Conservation (phyloP, 2,329 filamentous ascomycete genomes). For the Alternaria longipes region DNA sequence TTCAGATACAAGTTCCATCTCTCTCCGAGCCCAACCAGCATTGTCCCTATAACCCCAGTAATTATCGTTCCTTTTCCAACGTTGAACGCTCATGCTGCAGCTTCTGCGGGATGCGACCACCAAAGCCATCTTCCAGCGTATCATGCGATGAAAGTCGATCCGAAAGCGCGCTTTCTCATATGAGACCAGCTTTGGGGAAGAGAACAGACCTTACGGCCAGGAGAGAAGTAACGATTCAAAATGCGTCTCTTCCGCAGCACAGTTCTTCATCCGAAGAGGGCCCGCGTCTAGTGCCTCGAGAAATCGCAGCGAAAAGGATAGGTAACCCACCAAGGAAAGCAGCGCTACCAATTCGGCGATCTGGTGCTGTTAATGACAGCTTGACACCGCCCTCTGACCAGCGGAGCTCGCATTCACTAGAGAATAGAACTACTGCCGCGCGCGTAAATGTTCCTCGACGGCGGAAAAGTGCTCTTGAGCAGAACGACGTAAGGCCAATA, state of each 20-base stretch:
- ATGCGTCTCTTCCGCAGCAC: background rate
- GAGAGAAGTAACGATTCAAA: background rate
- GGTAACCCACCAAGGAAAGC: constrained; percentile 24
- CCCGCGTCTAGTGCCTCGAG: constrained; percentile 18
- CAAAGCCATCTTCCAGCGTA: constrained; percentile 10
- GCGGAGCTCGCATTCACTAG: background rate
- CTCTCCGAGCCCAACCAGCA: constrained; percentile 11
- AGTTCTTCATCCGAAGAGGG: constrained; percentile 14
- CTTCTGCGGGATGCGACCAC: constrained; percentile 28
- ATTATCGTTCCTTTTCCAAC: constrained; percentile 29
- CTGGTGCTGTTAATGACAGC: background rate
- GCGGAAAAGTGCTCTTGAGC: background rate
- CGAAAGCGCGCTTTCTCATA: constrained; percentile 21
- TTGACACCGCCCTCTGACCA: background rate
- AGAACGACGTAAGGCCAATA: constrained; percentile 5
- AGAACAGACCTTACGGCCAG: background rate
- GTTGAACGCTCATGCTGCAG: constrained; percentile 26
- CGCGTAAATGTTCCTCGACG: background rate
- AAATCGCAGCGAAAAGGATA: constrained; percentile 18
- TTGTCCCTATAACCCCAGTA: constrained; percentile 30
- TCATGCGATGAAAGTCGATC: constrained; percentile 28
- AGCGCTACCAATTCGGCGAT: constrained; percentile 10
- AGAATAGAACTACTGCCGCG: background rate
- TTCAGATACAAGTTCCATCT: constrained; percentile 17
- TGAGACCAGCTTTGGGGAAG: background rate